Conservation (phyloP, 2,329 filamentous ascomycete species). For the Stemphylium beticola region DNA sequence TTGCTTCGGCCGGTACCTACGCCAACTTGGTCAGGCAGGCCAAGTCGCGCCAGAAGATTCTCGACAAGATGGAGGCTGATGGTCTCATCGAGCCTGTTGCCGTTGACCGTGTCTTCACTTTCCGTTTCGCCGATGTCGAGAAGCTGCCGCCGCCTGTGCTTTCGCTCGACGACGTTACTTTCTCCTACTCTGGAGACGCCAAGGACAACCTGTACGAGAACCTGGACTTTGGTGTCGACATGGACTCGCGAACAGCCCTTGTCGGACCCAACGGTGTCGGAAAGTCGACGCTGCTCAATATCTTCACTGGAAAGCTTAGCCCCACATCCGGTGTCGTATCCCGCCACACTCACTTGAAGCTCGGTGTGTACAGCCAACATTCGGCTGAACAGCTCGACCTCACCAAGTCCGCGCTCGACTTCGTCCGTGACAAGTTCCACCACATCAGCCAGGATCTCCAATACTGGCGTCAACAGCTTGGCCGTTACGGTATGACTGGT, state of each 20-base stretch:
- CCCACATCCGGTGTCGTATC: slow-evolving; percentile 82
- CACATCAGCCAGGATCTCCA: slow-evolving; percentile 95
- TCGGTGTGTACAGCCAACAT: slow-evolving; percentile 98
- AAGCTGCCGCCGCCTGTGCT: slow-evolving; percentile 98
- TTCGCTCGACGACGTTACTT: slow-evolving; percentile 95
- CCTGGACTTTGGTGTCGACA: slow-evolving; percentile 97
- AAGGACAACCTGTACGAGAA: slow-evolving; percentile 95
- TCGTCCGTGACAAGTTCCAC: slow-evolving; percentile 93
- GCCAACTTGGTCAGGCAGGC: slow-evolving; percentile 99
- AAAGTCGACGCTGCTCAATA: slow-evolving; percentile 92
- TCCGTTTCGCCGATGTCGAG: slow-evolving; percentile 98
- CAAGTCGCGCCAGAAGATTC: slow-evolving; percentile 99
- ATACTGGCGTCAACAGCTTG: slow-evolving; percentile 98
- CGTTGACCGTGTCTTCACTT: slow-evolving; percentile 88
- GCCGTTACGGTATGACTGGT: slow-evolving; percentile 89
- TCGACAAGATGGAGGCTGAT: slow-evolving; percentile 99
- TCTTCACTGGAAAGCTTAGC: slow-evolving; percentile 95
- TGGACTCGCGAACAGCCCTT: slow-evolving; percentile 96
- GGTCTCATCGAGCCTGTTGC: slow-evolving; percentile 94
- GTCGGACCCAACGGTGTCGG: slow-evolving; percentile 99
- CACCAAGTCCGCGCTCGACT: slow-evolving; percentile 96
- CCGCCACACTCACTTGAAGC: slow-evolving; percentile 96
- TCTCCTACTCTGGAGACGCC: slow-evolving; percentile 90
- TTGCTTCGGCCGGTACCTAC: slow-evolving; percentile 98
- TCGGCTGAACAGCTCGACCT: slow-evolving; percentile 97